These are phyloP conservation scores for Paramecium caudatum DNA, from an alignment of 73 alveolate species.

Conservation along the genomic window DNA sequence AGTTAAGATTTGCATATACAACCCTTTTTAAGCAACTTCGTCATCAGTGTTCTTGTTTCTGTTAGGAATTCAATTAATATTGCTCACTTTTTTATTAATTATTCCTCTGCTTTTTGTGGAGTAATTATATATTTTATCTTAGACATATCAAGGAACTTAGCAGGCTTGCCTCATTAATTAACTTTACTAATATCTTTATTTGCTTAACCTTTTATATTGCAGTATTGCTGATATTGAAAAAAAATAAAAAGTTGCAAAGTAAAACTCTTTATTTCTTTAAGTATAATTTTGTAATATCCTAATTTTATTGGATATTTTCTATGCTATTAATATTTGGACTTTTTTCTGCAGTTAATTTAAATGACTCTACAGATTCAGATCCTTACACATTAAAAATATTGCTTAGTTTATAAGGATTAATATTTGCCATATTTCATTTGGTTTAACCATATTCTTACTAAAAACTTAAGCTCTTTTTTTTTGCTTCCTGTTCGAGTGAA, in stretches of 20 bases:
- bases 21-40: slow-evolving; percentile 39
- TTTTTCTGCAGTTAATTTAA: neutral
- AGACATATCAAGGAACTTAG: neutral
- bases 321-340: neutral
- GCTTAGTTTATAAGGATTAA: slow-evolving; percentile 1
- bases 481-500: neutral
- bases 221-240: neutral
- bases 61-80: neutral
- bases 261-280: neutral
- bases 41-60: slow-evolving; percentile 17
- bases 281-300: neutral
- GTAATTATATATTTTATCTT: neutral
- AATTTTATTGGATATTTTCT: neutral
- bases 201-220: neutral
- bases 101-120: neutral
- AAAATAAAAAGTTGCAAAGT: neutral
- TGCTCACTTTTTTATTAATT: neutral
- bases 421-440: neutral
- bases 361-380: neutral
- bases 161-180: neutral
- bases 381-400: neutral
- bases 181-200: neutral
- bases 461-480: neutral
- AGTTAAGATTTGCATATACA: slow-evolving; percentile 23
- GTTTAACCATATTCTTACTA: neutral